phyloP scores from a whole-genome alignment of 345 rosid genomes.

The Citrus cavaleriei region DNA sequence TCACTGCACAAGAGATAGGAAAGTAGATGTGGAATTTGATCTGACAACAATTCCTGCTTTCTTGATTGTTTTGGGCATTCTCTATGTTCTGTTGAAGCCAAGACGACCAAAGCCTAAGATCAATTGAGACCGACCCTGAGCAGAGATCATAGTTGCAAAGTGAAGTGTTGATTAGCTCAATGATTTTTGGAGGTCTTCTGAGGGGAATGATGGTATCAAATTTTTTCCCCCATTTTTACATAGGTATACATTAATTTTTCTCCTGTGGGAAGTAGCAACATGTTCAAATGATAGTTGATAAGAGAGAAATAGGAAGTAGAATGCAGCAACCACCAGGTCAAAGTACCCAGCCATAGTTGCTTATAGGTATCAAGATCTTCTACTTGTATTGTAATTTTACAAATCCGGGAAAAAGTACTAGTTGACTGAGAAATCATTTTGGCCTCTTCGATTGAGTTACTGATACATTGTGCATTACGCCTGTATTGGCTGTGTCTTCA shows the following conservation, averaged over 20 bases:
- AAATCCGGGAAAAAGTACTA: neutral
- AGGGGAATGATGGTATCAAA: neutral
- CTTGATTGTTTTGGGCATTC: conserved; percentile 52
- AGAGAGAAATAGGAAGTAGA: neutral
- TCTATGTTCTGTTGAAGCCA: conserved; percentile 69
- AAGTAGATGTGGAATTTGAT: conserved; percentile 68
- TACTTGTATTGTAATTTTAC: neutral
- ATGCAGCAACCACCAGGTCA: neutral
- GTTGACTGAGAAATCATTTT: neutral
- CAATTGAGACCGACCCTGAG: conserved; percentile 39
- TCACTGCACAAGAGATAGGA: conserved; percentile 83
- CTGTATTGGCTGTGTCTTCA: no score
- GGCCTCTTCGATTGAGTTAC: neutral
- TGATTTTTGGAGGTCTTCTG: neutral
- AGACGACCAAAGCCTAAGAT: conserved; percentile 88
- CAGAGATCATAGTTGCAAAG: neutral
- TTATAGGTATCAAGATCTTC: neutral
- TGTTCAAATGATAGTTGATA: neutral
- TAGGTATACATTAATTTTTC: neutral
- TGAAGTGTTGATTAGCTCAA: neutral
- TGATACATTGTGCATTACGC: no score
- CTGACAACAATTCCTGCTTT: conserved; percentile 86
- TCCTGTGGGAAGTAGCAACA: neutral
- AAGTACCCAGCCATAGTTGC: neutral
- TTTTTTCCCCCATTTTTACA: neutral